Evolutionary conservation across 1,139 yeast species (phyloP), one percentile per base, ranked within the genome.

Genomic region (Suhomyces maxii): DNA sequence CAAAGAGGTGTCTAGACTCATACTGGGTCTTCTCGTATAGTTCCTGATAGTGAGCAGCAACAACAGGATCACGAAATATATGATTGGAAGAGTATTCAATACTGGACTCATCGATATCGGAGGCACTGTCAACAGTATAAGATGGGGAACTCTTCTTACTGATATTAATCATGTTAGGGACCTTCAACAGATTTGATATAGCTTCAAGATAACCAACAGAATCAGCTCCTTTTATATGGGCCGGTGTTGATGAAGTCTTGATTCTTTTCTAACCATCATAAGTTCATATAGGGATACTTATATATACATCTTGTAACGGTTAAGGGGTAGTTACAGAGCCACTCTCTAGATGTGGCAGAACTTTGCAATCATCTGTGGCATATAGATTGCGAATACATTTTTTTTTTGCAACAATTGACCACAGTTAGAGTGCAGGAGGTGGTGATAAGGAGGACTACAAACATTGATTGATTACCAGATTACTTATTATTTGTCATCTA

Each of bases 1-100:
- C 82, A 50, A 76, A 75, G 1, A 66, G 65, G 36, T 61, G 58
- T n/a, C 72, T 60, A 45, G 77, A 72, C 53, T 79, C 83, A 50
- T 78, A 79, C 26, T 65, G 37, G 8, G 72, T 59, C 1, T 60
- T 54, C 33, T 77, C 79, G 53, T 78, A 77, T 3, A 75, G 34
- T 0, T 63, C 49, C 7, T 59, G 50, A 56, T 76, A 80, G 55
- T 70, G 64, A 23, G 65, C 66, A 1, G 74, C 79, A 2, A 71
- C 66, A 14, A 53, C 56, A 0, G 79, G 77, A 48, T 79, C 78
- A 26, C 44, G 46, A 36, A 51, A 53, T 8, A 53, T 42, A 32
- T 53, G 56, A 8, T 33, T 12, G 25, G 12, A 26, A 7, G 31
- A 32, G 34, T 28, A 26, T 32, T 30, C 28, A n/a, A 31, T 11